Evolutionary conservation across 768 basidiomycete species (phyloP), one percentile per base, ranked within the genome.

Genomic region (Serendipita indica): DNA sequence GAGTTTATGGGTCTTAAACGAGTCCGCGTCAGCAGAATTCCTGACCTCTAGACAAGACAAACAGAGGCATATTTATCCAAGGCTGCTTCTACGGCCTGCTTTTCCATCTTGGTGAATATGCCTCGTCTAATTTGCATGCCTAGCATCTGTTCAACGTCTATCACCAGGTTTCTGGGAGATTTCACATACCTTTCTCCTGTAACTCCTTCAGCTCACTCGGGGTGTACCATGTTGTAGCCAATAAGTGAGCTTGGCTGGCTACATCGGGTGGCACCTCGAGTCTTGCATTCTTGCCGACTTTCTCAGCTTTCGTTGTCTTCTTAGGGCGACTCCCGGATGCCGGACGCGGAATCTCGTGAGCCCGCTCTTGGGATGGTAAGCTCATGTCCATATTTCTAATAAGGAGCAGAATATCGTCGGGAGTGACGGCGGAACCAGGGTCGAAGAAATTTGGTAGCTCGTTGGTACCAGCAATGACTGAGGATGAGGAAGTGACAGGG

Each of bases 41-140:
- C 39, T 7, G 39, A 16, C n/a, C 33, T 20, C 18, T 41, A 64
- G 49, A 58, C 37, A 57, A 62, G 18, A 72, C 81, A 49, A 64
- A 85, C 86, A 18, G 68, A 64, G 58, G 77, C 76, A 66, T 82
- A 88, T 6, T 71, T 68, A 59, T 83, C 80, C 33, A 90, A 80
- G 4, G 86, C 87, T 13, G 69, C 68, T 62, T 71, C 75, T 0
- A 89, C 69, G 62, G 82, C 82, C 25, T 80, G 75, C 60, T 82
- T 84, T 65, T 91, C 88, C 39, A 81, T 80, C 0, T 82, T 79
- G 25, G 86, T 88, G 65, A 91, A 91, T 66, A 87, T 89, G 13
- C 88, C 88, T 69, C 89, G 89, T 71, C 84, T 89, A 68, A 87
- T 89, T 2, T 86, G 77, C n/a, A 90, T 77, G 32, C 86, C 87